Conservation (phyloP, 495 filamentous ascomycete species). For the Penicillium lividum region DNA sequence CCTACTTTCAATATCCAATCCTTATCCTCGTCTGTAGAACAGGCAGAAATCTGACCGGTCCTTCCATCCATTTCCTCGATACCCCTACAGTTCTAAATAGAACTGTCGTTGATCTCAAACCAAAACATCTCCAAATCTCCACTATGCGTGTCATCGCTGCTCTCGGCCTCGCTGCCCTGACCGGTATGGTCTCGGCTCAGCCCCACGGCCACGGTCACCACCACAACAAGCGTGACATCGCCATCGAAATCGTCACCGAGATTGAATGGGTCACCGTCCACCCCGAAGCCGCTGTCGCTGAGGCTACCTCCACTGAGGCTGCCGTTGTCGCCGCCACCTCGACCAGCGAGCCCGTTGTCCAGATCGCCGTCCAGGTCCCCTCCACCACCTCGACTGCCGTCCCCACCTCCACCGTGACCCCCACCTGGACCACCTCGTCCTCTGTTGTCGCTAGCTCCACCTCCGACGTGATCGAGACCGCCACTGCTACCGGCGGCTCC, state of each 20-base stretch:
- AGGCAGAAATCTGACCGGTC: conserved; percentile 3
- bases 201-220: conserved; percentile 11
- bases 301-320: conserved; percentile 5
- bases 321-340: conserved; percentile 9
- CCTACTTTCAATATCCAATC: conserved; percentile 11
- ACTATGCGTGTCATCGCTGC: conserved; percentile 29
- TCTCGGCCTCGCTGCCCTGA: conserved; percentile 18
- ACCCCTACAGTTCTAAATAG: background rate
- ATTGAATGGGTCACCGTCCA: conserved; percentile 5
- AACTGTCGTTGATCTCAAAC: conserved; percentile 1
- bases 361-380: conserved; percentile 7
- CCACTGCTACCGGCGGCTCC: conserved; percentile 17
- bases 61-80: background rate
- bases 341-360: background rate
- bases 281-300: conserved; percentile 1
- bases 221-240: conserved; percentile 7
- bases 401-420: conserved; percentile 10
- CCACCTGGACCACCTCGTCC: conserved; percentile 10
- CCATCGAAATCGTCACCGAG: conserved; percentile 2
- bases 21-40: conserved; percentile 13
- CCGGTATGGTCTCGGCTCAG: conserved; percentile 20
- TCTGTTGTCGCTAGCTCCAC: conserved; percentile 15
- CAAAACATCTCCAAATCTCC: conserved; percentile 5
- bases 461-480: conserved; percentile 4
- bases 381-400: conserved; percentile 7